Base-by-base conservation (phyloP, 192 early-diverging fungal species). In the Coemansia sp. region DNA sequence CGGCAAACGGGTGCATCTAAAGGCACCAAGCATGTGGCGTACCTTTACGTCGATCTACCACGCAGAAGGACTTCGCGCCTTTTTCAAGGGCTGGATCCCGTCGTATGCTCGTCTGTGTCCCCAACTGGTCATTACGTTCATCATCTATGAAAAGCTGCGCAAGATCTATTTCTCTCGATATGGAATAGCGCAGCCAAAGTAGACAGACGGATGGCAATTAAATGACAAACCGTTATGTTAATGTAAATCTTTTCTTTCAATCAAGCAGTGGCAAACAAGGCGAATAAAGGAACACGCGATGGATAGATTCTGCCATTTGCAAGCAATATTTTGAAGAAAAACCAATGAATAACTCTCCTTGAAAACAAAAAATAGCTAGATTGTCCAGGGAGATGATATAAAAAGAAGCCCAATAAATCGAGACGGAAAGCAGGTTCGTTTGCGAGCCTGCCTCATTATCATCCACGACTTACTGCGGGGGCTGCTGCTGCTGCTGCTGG, bases 81-180 rank as follows among this genome's bases (percentile, higher is more conserved):
- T 95, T 35, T 95, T 92, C 75, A 92, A 91, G 71, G 93, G 93
- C 58, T 93, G 92, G 91, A 64, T 90, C 40, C 92, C 93, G 29
- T 85, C 90, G 4, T 95, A 90, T 63, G 68, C 89, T 42, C 86
- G 93, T 30, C 66, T 93, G 7, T 90, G 88, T 7, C 93, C 93
- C 20, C 93, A 95, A 60, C 90, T 91, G 46, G 88, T 93, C 35
- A 85, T 92, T 30, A 93, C 93, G 0, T 93, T 95, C 77, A 79
- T 92, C 64, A 86, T 93, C 13, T 77, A 93, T 40, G 93, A 95
- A 63, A 84, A 89, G 63, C 84, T 93, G 28, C 76, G 76, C 71
- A 79, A 79, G 62, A 42, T 68, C 2, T 79, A 79, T 35, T 79
- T 73, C 46, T 53, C 69, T 16, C 75, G 57, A 23, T 66, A 69